Percentiles rank a stretch among this genome's conserved stretches.
These are phyloP conservation scores for Forsythia suspensa DNA, from an alignment of 257 asterid genomes.

Conservation along the genomic window DNA sequence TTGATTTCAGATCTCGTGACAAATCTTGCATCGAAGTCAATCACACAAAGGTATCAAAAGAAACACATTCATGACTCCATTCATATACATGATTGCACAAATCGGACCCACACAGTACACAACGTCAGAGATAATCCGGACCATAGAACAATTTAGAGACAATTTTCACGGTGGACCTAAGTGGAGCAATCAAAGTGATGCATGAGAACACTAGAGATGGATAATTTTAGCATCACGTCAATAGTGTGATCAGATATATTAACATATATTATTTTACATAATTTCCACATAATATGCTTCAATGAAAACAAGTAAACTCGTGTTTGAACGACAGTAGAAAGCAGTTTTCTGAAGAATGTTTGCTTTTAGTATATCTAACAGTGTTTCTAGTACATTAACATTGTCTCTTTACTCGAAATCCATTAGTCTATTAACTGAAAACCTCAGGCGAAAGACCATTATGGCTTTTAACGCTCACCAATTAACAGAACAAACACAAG, in stretches of 20 bases:
- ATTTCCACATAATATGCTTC: conserved; percentile 4
- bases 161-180: neutral
- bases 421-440: conserved; percentile 17
- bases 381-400: conserved; percentile 5
- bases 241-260: conserved; percentile 4
- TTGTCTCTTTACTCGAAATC: conserved; percentile 9
- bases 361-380: conserved; percentile 13
- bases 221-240: conserved; percentile 1
- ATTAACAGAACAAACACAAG: conserved; percentile 8
- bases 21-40: conserved; percentile 15
- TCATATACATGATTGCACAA: neutral
- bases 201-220: neutral
- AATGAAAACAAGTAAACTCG: neutral
- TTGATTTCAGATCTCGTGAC: conserved; percentile 10
- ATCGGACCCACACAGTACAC: conserved; percentile 9
- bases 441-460: neutral
- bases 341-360: neutral
- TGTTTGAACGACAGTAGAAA: conserved; percentile 8
- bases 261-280: conserved; percentile 2
- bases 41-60: conserved; percentile 1
- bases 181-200: neutral
- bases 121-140: neutral
- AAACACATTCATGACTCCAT: neutral
- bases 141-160: neutral
- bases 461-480: conserved; percentile 4